Percentiles rank a stretch among this genome's conserved stretches.
These are phyloP conservation scores for Mucor circinelloides DNA, from an alignment of 371 early-diverging fungal genomes.

Conservation along the genomic window DNA sequence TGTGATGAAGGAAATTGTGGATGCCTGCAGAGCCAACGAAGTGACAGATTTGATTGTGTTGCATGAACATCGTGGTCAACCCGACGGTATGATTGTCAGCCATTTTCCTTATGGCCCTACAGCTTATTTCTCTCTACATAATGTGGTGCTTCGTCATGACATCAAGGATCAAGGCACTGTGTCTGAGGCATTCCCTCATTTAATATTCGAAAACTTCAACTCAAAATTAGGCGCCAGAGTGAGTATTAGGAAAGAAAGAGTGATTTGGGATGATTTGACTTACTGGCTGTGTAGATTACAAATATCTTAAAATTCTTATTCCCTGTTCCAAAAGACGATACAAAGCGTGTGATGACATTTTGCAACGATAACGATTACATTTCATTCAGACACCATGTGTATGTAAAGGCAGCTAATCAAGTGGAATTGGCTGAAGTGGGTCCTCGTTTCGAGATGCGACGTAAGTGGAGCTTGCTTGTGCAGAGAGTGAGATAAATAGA, in stretches of 20 bases:
- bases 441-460: slow-evolving; percentile 97
- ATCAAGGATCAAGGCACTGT: slow-evolving; percentile 95
- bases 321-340: slow-evolving; percentile 96
- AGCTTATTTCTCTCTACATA: slow-evolving; percentile 95
- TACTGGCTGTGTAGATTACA: slow-evolving; percentile 52
- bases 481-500: not conserved
- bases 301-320: slow-evolving; percentile 95
- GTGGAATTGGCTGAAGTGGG: slow-evolving; percentile 96
- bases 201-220: slow-evolving; percentile 94
- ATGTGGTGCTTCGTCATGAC: slow-evolving; percentile 97
- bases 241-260: slow-evolving; percentile 16
- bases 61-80: slow-evolving; percentile 98
- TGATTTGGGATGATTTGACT: not conserved
- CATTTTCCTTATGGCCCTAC: slow-evolving; percentile 99
- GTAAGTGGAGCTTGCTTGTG: slow-evolving; percentile 42
- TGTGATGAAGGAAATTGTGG: slow-evolving; percentile 94
- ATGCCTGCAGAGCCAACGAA: slow-evolving; percentile 92
- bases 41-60: slow-evolving; percentile 97
- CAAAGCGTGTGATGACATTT: slow-evolving; percentile 96
- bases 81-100: slow-evolving; percentile 94
- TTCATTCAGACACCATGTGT: slow-evolving; percentile 97
- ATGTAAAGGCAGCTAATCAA: slow-evolving; percentile 83
- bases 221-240: slow-evolving; percentile 87
- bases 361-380: slow-evolving; percentile 95
- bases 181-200: slow-evolving; percentile 94